These are phyloP conservation scores for Pseudognaphalium luteoalbum DNA, from an alignment of 129 eudicot species.

Conservation along the genomic window DNA sequence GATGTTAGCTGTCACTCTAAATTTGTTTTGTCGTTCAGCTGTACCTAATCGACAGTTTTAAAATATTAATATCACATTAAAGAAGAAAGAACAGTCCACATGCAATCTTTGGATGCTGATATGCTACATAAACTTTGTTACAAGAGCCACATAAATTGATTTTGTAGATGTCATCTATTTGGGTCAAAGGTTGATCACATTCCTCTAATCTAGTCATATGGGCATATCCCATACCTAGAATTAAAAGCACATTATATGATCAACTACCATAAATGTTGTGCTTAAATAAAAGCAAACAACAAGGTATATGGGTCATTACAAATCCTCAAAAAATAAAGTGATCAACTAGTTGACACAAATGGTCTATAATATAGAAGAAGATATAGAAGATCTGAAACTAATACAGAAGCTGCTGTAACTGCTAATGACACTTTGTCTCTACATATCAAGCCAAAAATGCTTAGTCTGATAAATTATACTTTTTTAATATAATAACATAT, in stretches of 20 bases:
- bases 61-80: constrained; percentile 22
- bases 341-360: not conserved
- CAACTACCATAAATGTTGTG: not conserved
- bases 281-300: not conserved
- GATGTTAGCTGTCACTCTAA: constrained; percentile 24
- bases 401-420: constrained; percentile 6
- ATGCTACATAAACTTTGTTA: constrained; percentile 23
- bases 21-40: constrained; percentile 1
- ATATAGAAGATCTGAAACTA: constrained; percentile 1
- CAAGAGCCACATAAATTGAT: constrained; percentile 26
- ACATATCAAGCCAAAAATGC: constrained; percentile 25
- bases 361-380: not conserved
- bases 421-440: constrained; percentile 29
- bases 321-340: constrained; percentile 21
- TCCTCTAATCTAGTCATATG: not conserved
- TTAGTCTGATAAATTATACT: not conserved
- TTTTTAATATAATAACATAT: not conserved
- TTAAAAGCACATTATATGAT: not conserved
- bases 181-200: not conserved
- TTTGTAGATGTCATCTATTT: not conserved
- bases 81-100: constrained; percentile 30
- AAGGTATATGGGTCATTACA: not conserved
- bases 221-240: not conserved
- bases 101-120: constrained; percentile 18
- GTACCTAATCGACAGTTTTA: constrained; percentile 21